Evolutionary conservation across 2,329 filamentous ascomycete species (phyloP).

Genomic region (Apiospora arundinis): DNA sequence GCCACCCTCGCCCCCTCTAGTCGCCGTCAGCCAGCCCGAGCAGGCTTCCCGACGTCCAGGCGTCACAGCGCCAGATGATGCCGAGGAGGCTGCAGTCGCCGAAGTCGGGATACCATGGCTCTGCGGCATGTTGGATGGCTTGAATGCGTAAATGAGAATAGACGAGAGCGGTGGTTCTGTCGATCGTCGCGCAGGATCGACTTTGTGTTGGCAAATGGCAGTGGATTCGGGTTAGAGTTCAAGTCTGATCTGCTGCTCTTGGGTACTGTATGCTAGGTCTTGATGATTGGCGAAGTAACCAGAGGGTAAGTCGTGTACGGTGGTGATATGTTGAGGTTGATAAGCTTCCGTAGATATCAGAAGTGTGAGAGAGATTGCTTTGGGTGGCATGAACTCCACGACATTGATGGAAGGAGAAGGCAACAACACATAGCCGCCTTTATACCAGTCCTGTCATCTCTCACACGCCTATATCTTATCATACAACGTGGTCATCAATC

Average conservation of each 20-base stretch:
- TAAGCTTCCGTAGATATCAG: not conserved
- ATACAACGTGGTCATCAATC: not conserved
- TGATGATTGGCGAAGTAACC: not conserved
- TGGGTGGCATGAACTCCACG: not conserved
- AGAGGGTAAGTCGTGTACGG: not conserved
- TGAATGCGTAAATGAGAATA: too few relatives aligned
- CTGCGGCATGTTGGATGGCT: not conserved
- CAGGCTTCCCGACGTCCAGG: not conserved
- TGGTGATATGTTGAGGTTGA: not conserved
- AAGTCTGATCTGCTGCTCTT: not conserved
- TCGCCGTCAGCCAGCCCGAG: conserved; percentile 1
- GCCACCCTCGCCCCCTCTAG: not conserved
- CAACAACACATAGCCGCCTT: not conserved
- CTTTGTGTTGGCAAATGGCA: too few relatives aligned
- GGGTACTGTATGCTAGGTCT: not conserved
- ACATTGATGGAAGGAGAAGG: not conserved
- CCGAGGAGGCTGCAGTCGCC: not conserved
- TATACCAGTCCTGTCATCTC: not conserved
- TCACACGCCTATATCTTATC: not conserved
- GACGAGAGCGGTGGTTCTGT: too few relatives aligned
- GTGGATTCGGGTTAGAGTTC: too few relatives aligned
- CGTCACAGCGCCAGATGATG: not conserved
- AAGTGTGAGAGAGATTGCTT: not conserved
- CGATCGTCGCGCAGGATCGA: not conserved
- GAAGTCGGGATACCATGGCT: not conserved